These are phyloP conservation scores for Hyaloscypha variabilis DNA, from an alignment of 495 filamentous ascomycete species.

Conservation along the genomic window DNA sequence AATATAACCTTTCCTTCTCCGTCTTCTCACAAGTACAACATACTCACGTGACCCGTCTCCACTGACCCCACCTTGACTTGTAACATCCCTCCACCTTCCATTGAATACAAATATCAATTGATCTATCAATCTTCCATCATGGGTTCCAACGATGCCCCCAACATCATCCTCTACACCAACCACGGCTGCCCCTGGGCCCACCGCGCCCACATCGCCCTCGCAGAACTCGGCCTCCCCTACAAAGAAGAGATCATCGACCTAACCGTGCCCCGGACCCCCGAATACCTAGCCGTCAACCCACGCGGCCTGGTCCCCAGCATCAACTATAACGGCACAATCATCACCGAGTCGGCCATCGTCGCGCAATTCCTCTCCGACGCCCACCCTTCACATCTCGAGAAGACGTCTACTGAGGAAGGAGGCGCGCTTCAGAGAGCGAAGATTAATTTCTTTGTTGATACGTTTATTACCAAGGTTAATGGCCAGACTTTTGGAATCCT, in stretches of 20 bases:
- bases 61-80: neutral
- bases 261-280: conserved; percentile 69
- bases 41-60: conserved; percentile 1
- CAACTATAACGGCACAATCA: conserved; percentile 69
- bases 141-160: conserved; percentile 33
- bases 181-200: conserved; percentile 81
- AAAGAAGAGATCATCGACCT: conserved; percentile 84
- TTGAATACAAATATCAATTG: neutral
- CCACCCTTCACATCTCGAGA: conserved; percentile 53
- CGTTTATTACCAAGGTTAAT: conserved; percentile 67
- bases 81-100: neutral
- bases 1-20: neutral
- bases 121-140: conserved; percentile 29
- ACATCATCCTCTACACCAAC: conserved; percentile 72
- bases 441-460: conserved; percentile 76
- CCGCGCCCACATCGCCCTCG: conserved; percentile 76
- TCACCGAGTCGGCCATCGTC: conserved; percentile 74
- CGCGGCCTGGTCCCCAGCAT: conserved; percentile 79
- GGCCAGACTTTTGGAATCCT: conserved; percentile 46
- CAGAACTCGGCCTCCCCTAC: conserved; percentile 71
- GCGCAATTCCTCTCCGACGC: conserved; percentile 68
- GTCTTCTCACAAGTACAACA: neutral
- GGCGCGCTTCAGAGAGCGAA: conserved; percentile 62
- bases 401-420: conserved; percentile 42
- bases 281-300: conserved; percentile 86